Base-by-base conservation (phyloP, 2,329 filamentous ascomycete species). In the Leptographium lundbergii region DNA sequence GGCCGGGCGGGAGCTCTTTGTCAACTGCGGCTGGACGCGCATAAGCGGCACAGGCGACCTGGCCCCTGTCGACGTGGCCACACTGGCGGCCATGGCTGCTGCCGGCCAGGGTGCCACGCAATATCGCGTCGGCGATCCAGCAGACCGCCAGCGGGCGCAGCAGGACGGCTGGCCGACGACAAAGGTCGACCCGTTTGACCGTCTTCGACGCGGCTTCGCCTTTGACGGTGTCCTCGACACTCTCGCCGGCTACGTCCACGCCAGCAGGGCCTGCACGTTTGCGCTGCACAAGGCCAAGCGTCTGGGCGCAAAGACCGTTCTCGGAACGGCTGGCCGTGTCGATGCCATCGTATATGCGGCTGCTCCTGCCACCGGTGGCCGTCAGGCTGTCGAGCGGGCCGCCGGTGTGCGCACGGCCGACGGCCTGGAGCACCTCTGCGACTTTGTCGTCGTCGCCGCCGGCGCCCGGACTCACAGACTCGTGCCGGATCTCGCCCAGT, bases 171-270 rank as follows among this genome's bases (percentile, higher is more conserved):
- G 53, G 53, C 34, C 53, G 22, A 24, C 36, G 22, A 25, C 53
- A 36, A 42, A 55, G 34, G 24, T 36, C 29, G 53, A 55, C 53
- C 53, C 53, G n/a, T 36, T 55, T 34, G 53, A 36, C 36, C 53
- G 36, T 4, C 53, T 55, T 2, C n/a, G 36, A 14, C 53, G 50
- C n/a, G 51, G 57, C 24, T 39, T 48, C 24, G 29, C 57, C 6
- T 27, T 58, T 17, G 57, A 54, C 51, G 57, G 57, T 27, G 51
- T 58, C 24, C 36, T 58, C 9, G 57, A 59, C 54, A 39, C 29
- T 6, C 39, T 36, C 39, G 54, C 53, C 53, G 53, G 58, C 34
- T 56, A 45, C 36, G 27, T 59, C 25, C 57, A 36, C 32, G 57
- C 57, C 57, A 51, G 39, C 50, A 14, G 32, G 7, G 57, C 57